Base-by-base conservation (phyloP, 1,139 yeast species). In the Zygotorulaspora mrakii region DNA sequence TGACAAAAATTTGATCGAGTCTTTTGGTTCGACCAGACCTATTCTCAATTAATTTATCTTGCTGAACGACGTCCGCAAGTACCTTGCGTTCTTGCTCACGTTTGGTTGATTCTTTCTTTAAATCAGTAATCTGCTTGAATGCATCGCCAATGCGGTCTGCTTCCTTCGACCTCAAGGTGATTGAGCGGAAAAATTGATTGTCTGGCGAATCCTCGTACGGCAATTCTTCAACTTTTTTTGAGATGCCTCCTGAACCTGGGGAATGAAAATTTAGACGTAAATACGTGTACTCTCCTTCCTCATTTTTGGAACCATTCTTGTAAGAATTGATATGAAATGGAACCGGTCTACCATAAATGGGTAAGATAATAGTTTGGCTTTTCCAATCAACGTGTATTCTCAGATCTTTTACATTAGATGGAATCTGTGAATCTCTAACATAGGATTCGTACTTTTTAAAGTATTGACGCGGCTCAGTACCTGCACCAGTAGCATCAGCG, bases 241-340 rank as follows among this genome's bases (percentile, higher is more conserved):
- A 73, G 47, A 76, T 76, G 47, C 85, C 85, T 46, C 84, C 84
- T 36, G 80, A 80, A 53, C 96, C 96, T 0, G 98, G 98, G 1
- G 96, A 82, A 62, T 89, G 82, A 70, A 91, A 88, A 63, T 91
- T 91, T 56, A 91, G 73, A 64, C 98, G 78, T 55, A 91, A 66
- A 58, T 86, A 89, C 1, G 95, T 89, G 62, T 76, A 88, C 52
- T 89, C 97, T 33, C 97, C 97, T 68, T 94, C 98, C 58, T 91
- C 98, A 52, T 83, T 87, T 59, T 88, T 91, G 17, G 95, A 84
- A 35, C 96, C 97, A 62, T 87, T 89, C 61, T 89, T 91, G 66
- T 86, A 89, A 6, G 96, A 73, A 59, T 88, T 87, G 55, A 91
- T 88, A 62, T 91, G 98, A 72, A 91, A 89, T 20, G 98, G 98